Evolutionary conservation across 2,329 filamentous ascomycete genomes (phyloP).

Genomic region (Myriosclerotinia scirpicola): DNA sequence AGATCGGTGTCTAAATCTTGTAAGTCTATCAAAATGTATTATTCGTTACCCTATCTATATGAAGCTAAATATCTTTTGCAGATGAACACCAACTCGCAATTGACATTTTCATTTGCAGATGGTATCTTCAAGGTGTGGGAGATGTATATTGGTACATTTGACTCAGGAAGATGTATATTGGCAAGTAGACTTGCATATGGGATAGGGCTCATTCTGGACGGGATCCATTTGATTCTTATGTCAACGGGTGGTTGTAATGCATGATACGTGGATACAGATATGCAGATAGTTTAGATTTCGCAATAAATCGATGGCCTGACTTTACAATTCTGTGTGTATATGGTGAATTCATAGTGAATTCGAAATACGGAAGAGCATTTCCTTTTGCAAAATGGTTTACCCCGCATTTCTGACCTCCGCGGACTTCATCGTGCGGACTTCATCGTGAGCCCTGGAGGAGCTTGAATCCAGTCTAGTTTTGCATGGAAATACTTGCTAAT

Average conservation of each 20-base stretch:
- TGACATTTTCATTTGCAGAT: not conserved
- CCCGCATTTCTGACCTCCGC: fast-evolving
- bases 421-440: too few relatives aligned
- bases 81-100: not conserved
- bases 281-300: not conserved
- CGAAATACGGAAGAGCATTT: not conserved
- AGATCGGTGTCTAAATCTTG: not conserved
- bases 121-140: not conserved
- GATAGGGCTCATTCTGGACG: not conserved
- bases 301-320: not conserved
- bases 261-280: not conserved
- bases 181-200: too few relatives aligned
- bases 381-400: not conserved
- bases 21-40: not conserved
- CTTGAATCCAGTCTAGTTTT: not conserved
- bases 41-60: not conserved
- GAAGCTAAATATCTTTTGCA: not conserved
- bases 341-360: not conserved
- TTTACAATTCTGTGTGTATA: not conserved
- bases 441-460: not conserved
- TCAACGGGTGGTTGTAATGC: not conserved
- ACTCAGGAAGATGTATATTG: not conserved
- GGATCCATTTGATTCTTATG: not conserved
- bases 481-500: too few relatives aligned
- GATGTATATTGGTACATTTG: not conserved